phyloP scores from a whole-genome alignment of 495 filamentous ascomycete genomes.

The Penicillium chermesinum region DNA sequence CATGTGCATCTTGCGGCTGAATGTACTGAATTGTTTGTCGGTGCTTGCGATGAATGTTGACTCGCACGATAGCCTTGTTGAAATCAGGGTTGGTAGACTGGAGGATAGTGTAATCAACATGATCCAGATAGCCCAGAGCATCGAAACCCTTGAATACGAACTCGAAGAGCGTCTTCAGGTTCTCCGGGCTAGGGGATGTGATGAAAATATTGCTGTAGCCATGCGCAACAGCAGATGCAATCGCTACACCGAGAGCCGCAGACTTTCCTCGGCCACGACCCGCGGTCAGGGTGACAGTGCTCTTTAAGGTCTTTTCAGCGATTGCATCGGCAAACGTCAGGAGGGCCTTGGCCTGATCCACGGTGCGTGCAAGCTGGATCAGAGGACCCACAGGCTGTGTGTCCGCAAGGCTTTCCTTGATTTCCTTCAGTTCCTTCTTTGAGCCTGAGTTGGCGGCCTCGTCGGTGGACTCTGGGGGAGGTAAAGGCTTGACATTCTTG shows the following conservation, averaged over 20 bases:
- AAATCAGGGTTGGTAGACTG: constrained; percentile 98
- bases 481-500: constrained; percentile 80
- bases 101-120: constrained; percentile 95
- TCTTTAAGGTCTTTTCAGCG: constrained; percentile 88
- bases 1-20: constrained; percentile 90
- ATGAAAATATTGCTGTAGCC: constrained; percentile 99
- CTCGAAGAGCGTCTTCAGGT: constrained; percentile 96
- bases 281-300: constrained; percentile 89
- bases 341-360: constrained; percentile 92
- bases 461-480: constrained; percentile 61
- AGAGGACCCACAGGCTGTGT: constrained; percentile 81
- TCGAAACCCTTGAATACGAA: constrained; percentile 99
- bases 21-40: constrained; percentile 99
- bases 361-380: constrained; percentile 77
- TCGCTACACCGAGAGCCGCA: constrained; percentile 86
- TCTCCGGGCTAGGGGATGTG: constrained; percentile 96
- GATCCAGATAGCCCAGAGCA: constrained; percentile 84
- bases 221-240: constrained; percentile 89
- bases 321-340: constrained; percentile 96
- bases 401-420: constrained; percentile 83
- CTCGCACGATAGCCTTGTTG: constrained; percentile 96
- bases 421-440: constrained; percentile 73
- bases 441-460: constrained; percentile 54
- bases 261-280: constrained; percentile 96
- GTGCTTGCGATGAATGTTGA: constrained; percentile 93